Base-by-base conservation (phyloP, 1,139 yeast species). In the Suhomyces choctaworum region DNA sequence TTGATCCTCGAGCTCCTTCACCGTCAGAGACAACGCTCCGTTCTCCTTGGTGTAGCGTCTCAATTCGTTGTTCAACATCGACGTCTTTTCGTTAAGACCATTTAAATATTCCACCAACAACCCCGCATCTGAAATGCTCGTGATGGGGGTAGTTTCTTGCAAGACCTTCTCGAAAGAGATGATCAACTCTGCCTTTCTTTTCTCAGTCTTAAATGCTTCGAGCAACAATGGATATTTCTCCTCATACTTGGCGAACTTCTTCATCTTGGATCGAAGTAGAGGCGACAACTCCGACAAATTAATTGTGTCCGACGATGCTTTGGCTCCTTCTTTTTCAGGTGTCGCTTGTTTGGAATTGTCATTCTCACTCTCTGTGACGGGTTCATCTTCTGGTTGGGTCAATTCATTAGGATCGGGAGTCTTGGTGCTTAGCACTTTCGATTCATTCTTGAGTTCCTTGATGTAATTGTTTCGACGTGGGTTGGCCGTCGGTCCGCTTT, bases 201-300 rank as follows among this genome's bases (percentile, higher is more conserved):
- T 88, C 55, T 89, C 97, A 1, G 73, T 66, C 54, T 88, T 85
- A 62, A 85, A 90, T 0, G 97, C 97, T 31, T 83, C 84, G 32
- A 88, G 70, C 11, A 90, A 66, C 14, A 80, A 62, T 0, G 97
- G 97, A 55, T 89, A 90, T 54, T 87, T 87, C 39, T 84, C 85
- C 58, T 92, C 97, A 57, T 89, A 92, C 56, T 88, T 89, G 39
- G 76, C 80, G 54, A 87, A 87, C 64, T 87, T 89, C 43, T 76
- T 74, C 60, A 90, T 62, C 50, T 83, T 84, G 10, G 80, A 64
- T 46, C 75, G 73, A 19, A 85, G 58, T 7, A 72, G 73, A 5
- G 71, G 70, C 1, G 89, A 78, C 22, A 82, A 58, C 2, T 70
- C 65, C 7, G 63, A 62, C 24, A 64, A 46, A 34, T 67, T 65